These are phyloP conservation scores for Talaromyces rugulosus DNA, from an alignment of 2,329 filamentous ascomycete species.

Conservation along the genomic window DNA sequence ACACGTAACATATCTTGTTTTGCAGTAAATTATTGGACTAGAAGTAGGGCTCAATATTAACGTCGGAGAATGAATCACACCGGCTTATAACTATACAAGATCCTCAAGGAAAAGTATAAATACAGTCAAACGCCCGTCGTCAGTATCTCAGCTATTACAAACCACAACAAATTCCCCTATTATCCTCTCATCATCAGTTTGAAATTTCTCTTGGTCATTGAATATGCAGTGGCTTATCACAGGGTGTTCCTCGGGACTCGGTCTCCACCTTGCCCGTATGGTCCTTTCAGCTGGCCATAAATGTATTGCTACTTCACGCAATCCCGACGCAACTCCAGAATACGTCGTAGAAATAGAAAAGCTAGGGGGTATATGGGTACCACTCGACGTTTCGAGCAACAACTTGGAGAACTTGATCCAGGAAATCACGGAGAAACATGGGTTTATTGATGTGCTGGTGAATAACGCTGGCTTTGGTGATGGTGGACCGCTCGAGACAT, in stretches of 20 bases:
- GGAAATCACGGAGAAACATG: neutral
- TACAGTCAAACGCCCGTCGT: neutral
- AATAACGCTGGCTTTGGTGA: slow-evolving; percentile 4
- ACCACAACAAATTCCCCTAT: neutral
- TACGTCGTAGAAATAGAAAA: slow-evolving; percentile 2
- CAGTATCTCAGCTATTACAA: neutral
- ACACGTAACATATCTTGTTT: neutral
- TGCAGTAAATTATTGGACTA: neutral
- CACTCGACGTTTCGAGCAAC: neutral
- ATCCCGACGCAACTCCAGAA: neutral
- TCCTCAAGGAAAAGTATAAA: neutral
- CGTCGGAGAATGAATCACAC: neutral
- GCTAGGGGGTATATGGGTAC: neutral
- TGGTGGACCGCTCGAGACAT: neutral
- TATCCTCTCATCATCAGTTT: neutral
- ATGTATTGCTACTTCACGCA: neutral
- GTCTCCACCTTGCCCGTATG: neutral
- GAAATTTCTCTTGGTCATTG: neutral
- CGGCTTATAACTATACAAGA: neutral
- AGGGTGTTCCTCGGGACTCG: neutral
- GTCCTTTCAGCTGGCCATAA: neutral
- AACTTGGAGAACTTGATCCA: neutral
- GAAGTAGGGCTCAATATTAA: neutral
- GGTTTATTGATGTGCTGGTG: slow-evolving; percentile 2
- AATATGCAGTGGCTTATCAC: slow-evolving; percentile 7